Percentiles rank a stretch among this genome's conserved stretches.
These are phyloP conservation scores for Rhododendron mucronatum DNA, from an alignment of 148 eudicot genomes.

Conservation along the genomic window DNA sequence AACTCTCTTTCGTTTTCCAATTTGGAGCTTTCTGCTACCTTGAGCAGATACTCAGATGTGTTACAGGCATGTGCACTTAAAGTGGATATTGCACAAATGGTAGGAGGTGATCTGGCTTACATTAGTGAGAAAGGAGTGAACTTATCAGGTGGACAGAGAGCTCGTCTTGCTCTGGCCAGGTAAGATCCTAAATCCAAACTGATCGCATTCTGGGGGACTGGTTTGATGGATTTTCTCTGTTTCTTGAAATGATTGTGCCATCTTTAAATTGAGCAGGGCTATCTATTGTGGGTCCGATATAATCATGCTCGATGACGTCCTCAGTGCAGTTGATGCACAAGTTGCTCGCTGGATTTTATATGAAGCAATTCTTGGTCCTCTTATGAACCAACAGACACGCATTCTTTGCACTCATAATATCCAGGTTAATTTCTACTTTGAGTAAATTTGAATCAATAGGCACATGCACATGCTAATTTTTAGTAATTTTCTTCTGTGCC, in stretches of 20 bases:
- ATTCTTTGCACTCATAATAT: conserved; percentile 81
- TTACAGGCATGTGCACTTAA: conserved; percentile 76
- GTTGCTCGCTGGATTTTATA: conserved; percentile 73
- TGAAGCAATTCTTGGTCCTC: conserved; percentile 76
- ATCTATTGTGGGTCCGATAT: conserved; percentile 61
- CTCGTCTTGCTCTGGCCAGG: conserved; percentile 97
- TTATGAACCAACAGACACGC: conserved; percentile 61
- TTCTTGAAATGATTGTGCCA: conserved; percentile 5
- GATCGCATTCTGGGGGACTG: background rate
- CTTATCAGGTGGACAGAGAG: conserved; percentile 93
- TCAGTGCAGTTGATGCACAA: conserved; percentile 97
- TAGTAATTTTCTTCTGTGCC: background rate
- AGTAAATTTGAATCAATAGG: background rate
- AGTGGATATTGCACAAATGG: conserved; percentile 69
- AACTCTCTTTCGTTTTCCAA: conserved; percentile 5
- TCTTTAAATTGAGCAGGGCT: conserved; percentile 53
- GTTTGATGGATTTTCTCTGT: background rate
- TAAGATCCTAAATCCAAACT: conserved; percentile 8
- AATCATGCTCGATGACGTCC: conserved; percentile 82
- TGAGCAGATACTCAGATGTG: conserved; percentile 62
- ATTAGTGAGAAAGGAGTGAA: conserved; percentile 88
- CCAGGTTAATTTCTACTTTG: conserved; percentile 47
- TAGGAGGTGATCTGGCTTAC: conserved; percentile 77
- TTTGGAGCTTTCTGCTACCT: conserved; percentile 4
- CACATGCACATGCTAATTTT: background rate